phyloP scores from a whole-genome alignment of 208 protist genomes.

The Leishmania tropica region DNA sequence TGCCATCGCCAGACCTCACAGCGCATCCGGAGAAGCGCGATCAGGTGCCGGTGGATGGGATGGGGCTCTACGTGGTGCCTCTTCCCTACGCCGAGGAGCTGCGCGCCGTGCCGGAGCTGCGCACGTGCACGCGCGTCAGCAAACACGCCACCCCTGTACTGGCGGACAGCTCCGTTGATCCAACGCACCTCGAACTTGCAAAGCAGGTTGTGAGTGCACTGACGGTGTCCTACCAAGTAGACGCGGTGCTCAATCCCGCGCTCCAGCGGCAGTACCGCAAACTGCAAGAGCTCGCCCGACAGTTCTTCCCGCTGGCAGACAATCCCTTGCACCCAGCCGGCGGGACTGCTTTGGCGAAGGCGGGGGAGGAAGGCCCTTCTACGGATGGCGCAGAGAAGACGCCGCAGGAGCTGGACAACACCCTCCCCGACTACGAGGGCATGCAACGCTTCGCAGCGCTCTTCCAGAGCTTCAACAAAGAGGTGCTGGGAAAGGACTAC shows the following conservation, averaged over 20 bases:
- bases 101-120: constrained; percentile 38
- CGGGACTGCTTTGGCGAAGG: background rate
- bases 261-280: constrained; percentile 61
- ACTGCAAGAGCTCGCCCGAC: constrained; percentile 57
- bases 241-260: constrained; percentile 71
- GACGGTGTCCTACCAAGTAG: constrained; percentile 55
- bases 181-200: constrained; percentile 41
- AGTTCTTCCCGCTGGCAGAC: background rate
- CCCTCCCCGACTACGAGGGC: constrained; percentile 52
- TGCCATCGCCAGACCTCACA: constrained; percentile 49
- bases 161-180: constrained; percentile 11
- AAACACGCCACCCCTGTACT: constrained; percentile 5
- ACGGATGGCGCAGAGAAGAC: background rate
- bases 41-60: constrained; percentile 48
- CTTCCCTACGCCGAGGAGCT: constrained; percentile 88
- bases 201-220: constrained; percentile 56
- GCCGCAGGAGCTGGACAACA: constrained; percentile 29
- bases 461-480: constrained; percentile 56
- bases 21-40: constrained; percentile 6
- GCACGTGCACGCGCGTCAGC: constrained; percentile 9
- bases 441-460: constrained; percentile 40
- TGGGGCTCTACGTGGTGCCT: constrained; percentile 84
- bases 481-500: constrained; percentile 56
- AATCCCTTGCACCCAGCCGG: background rate
- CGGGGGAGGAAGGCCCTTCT: background rate